Conservation (phyloP, 2,329 filamentous ascomycete species). For the Ophidiomyces ophidiicola region DNA sequence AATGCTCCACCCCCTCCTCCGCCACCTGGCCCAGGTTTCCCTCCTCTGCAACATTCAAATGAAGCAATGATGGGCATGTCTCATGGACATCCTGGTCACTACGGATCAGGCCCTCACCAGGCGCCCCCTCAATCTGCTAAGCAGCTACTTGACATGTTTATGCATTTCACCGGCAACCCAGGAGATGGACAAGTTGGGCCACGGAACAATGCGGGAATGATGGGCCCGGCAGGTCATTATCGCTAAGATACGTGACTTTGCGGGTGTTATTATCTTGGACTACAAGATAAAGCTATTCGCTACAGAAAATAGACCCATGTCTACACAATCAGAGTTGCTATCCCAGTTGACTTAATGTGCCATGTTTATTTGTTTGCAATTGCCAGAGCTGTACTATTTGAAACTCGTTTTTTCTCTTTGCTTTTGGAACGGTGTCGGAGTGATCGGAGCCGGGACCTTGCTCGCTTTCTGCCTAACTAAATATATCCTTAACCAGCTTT, state of each 20-base stretch:
- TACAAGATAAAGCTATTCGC: neutral
- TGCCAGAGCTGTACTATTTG: constrained; percentile 8
- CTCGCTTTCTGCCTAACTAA: neutral
- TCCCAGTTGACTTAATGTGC: constrained; percentile 9
- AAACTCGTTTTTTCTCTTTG: neutral
- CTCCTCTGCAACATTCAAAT: constrained; percentile 29
- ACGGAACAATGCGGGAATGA: constrained; percentile 14
- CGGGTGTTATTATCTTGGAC: neutral
- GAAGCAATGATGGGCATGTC: constrained; percentile 30
- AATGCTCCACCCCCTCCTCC: constrained; percentile 27
- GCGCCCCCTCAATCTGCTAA: constrained; percentile 27
- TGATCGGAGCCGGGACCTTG: constrained; percentile 2
- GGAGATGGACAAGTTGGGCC: constrained; percentile 11
- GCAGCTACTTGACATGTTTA: constrained; percentile 36
- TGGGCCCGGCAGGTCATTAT: constrained; percentile 17
- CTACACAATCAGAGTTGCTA: neutral
- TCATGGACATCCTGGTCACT: constrained; percentile 26
- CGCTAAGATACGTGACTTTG: constrained; percentile 10
- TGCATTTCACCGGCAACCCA: constrained; percentile 25
- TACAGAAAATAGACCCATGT: neutral
- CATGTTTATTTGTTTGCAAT: constrained; percentile 6
- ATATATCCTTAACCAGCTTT: constrained; percentile 1
- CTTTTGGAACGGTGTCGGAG: neutral
- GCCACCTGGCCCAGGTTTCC: constrained; percentile 24
- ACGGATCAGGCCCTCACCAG: constrained; percentile 28